Evolutionary conservation across 208 protist species (phyloP).

Genomic region (Porcisia deanei): DNA sequence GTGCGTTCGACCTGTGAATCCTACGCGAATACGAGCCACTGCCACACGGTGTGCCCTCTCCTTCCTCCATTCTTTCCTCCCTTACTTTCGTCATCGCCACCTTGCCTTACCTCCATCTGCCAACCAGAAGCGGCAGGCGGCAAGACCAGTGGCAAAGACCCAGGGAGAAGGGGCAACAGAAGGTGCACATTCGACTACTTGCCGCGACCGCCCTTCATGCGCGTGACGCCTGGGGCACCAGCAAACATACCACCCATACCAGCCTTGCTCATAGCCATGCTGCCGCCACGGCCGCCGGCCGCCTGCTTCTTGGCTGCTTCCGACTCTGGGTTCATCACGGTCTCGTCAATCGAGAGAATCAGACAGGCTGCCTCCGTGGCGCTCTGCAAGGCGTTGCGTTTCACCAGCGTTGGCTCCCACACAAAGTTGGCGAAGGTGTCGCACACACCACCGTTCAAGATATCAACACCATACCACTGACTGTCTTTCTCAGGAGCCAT

Average conservation of each 20-base stretch:
- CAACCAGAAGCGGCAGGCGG: not conserved
- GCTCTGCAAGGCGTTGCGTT: slow-evolving; percentile 98
- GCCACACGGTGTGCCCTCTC: no score
- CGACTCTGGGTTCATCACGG: slow-evolving; percentile 95
- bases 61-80: not conserved
- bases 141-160: not conserved
- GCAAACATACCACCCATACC: slow-evolving; percentile 94
- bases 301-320: slow-evolving; percentile 90
- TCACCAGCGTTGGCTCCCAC: slow-evolving; percentile 99
- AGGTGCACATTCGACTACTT: slow-evolving; percentile 43
- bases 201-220: slow-evolving; percentile 82
- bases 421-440: slow-evolving; percentile 98
- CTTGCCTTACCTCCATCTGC: not conserved
- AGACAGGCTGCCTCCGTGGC: slow-evolving; percentile 99
- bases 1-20: not conserved
- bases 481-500: slow-evolving; percentile 36
- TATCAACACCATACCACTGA: slow-evolving; percentile 98
- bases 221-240: slow-evolving; percentile 82
- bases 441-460: slow-evolving; percentile 97
- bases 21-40: not conserved
- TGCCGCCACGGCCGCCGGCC: slow-evolving; percentile 61
- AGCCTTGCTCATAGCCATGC: slow-evolving; percentile 88
- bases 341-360: slow-evolving; percentile 99
- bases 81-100: not conserved
- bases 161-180: no score